A percentile compares a stretch with the other conserved stretches of the same genome.
Evolutionary conservation across 495 filamentous ascomycete species (phyloP).

Genomic region (Trichoderma virens): DNA sequence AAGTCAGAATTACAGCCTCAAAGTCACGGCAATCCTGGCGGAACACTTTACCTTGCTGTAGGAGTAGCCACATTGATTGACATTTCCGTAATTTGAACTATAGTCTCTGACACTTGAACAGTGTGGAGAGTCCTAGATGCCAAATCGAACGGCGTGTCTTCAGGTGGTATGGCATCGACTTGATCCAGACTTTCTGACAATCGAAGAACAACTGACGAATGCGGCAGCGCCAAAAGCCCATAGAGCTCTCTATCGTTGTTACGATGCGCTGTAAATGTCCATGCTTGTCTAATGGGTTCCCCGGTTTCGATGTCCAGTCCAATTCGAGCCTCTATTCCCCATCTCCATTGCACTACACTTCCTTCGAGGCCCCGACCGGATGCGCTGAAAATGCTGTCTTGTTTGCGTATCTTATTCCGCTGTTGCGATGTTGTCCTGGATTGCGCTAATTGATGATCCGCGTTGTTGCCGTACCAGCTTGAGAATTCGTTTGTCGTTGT

Average conservation of each 20-base stretch:
- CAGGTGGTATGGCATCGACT: constrained; percentile 26
- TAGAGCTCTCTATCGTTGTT: constrained; percentile 21
- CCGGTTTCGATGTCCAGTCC: constrained; percentile 44
- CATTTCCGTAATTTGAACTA: constrained; percentile 42
- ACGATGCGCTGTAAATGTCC: constrained; percentile 30
- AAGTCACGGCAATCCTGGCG: not conserved
- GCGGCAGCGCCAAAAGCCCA: constrained; percentile 45
- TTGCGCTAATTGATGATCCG: constrained; percentile 7
- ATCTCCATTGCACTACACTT: constrained; percentile 60
- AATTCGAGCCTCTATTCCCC: constrained; percentile 62
- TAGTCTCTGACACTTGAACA: constrained; percentile 21
- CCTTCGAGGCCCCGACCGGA: constrained; percentile 52
- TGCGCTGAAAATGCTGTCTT: constrained; percentile 50
- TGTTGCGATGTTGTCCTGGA: constrained; percentile 15
- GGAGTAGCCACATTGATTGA: constrained; percentile 31
- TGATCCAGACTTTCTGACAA: constrained; percentile 31
- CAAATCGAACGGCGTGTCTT: constrained; percentile 37
- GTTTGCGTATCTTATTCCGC: constrained; percentile 17
- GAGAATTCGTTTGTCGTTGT: constrained; percentile 35
- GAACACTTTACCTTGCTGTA: constrained; percentile 21
- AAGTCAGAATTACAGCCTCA: not conserved
- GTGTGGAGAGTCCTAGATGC: constrained; percentile 51
- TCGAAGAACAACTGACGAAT: constrained; percentile 30
- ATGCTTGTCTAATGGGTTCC: constrained; percentile 33
- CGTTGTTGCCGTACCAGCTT: constrained; percentile 13